Evolutionary conservation across 257 asterid genomes (phyloP).

Genomic region (Phtheirospermum japonicum): DNA sequence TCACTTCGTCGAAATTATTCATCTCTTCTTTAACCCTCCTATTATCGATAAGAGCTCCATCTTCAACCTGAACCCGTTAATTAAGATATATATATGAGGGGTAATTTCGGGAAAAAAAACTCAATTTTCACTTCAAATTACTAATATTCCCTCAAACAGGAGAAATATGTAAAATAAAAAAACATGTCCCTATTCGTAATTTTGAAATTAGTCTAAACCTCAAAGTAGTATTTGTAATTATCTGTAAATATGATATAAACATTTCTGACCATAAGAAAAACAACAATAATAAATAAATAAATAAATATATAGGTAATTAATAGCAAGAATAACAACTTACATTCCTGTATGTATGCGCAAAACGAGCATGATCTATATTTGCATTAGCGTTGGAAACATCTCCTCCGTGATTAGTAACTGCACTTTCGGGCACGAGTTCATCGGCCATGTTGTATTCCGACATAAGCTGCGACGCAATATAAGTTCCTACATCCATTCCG

Average conservation of each 20-base stretch:
- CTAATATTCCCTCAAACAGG: background rate
- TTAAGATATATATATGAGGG: too few species aligned
- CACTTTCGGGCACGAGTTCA: conserved; percentile 39
- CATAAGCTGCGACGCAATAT: conserved; percentile 50
- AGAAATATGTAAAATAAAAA: too few species aligned
- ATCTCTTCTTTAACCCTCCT: conserved; percentile 52
- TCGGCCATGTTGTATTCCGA: conserved; percentile 38
- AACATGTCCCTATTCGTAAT: background rate
- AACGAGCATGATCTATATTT: conserved; percentile 23
- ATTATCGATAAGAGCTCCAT: conserved; percentile 48
- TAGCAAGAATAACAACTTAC: too few species aligned
- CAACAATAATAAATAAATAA: background rate
- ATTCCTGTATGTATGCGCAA: conserved; percentile 24
- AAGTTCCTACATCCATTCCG: conserved; percentile 40
- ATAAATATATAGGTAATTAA: background rate
- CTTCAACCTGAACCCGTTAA: conserved; percentile 51
- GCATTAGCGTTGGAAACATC: conserved; percentile 28
- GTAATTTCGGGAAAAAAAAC: too few species aligned
- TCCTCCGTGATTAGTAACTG: conserved; percentile 38
- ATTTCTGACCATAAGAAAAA: background rate
- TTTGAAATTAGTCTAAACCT: background rate
- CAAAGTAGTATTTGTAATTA: too few species aligned
- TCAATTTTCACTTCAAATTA: background rate
- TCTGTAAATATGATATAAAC: too few species aligned
- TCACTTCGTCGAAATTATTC: conserved; percentile 42